These are phyloP conservation scores for Zoysia matrella DNA, from an alignment of 202 grass and related monocot genomes.

Conservation along the genomic window DNA sequence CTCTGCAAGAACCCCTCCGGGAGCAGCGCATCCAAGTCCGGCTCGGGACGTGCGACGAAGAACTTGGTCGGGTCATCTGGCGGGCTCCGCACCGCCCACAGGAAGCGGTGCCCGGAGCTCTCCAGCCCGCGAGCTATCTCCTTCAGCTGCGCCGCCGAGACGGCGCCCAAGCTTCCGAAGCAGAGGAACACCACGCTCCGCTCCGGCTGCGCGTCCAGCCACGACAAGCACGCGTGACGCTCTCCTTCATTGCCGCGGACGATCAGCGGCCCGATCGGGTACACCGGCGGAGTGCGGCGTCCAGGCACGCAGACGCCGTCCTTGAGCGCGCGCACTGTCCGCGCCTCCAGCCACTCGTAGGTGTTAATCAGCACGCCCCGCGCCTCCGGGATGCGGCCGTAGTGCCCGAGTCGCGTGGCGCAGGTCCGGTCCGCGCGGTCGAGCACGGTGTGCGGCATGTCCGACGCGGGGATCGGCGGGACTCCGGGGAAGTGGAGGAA, in stretches of 20 bases:
- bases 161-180: constrained; percentile 56
- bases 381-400: constrained; percentile 23
- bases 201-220: constrained; percentile 66
- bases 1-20: constrained; percentile 63
- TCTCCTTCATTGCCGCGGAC: not conserved
- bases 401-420: constrained; percentile 19
- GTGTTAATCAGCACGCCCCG: constrained; percentile 61
- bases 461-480: constrained; percentile 45
- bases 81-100: constrained; percentile 64
- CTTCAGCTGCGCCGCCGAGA: constrained; percentile 49
- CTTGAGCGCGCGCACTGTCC: constrained; percentile 25
- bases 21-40: constrained; percentile 46
- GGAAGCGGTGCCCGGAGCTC: constrained; percentile 53
- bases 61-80: constrained; percentile 41
- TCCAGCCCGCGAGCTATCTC: constrained; percentile 55
- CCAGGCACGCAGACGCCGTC: constrained; percentile 39
- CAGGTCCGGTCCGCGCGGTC: constrained; percentile 32
- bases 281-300: constrained; percentile 47
- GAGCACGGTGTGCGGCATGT: constrained; percentile 35
- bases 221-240: constrained; percentile 55
- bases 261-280: constrained; percentile 61
- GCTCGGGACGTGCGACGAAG: constrained; percentile 34
- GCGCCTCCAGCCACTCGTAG: constrained; percentile 61
- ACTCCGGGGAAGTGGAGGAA: constrained; percentile 46
- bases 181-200: constrained; percentile 66